Evolutionary conservation across 2,329 filamentous ascomycete species (phyloP), one percentile per base, ranked within the genome.

Genomic region (Fusarium napiforme): DNA sequence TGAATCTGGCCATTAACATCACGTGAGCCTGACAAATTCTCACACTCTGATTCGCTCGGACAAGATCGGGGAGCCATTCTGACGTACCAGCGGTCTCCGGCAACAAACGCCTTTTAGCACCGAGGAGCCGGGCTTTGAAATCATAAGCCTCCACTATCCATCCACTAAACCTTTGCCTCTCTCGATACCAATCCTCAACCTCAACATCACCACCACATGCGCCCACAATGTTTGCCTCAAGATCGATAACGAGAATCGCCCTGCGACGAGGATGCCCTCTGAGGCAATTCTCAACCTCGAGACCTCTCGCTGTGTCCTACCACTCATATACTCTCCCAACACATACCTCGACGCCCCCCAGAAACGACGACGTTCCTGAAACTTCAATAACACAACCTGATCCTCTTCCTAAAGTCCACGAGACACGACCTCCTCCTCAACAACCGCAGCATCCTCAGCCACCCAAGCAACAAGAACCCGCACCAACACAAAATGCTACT

Each of bases 301-400:
- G 75, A 73, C 68, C 76, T 39, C 74, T 75, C 58, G 77, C 78
- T 52, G 63, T 78, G 40, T 81, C 85, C 60, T 89, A 88, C 79
- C 87, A 89, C 72, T 83, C 87, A 57, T 89, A 89, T 72, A 81
- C 86, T 21, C 82, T 89, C 39, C 85, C 82, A 56, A 78, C 85
- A 7, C 84, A 82, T 50, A 79, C 82, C 21, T 77, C 85, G 21
- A 78, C 83, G 47, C 79, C 81, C 23, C 81, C 84, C 21, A 82
- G 84, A 64, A 84, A 82, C 76, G 83, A 84, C 65, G 82, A 83
- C 53, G 81, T 85, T 28, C 82, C 84, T 56, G 85, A 87, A 73
- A 85, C 84, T 23, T 85, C 87, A 19, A 86, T 87, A 72, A 80
- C 85, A 19, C 83, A 82, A 59, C 83, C 85, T 34, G 80, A 84